Percentiles rank a stretch among this genome's conserved stretches.
phyloP scores from a whole-genome alignment of 2,329 filamentous ascomycete species.

The Exophiala oligosperma region DNA sequence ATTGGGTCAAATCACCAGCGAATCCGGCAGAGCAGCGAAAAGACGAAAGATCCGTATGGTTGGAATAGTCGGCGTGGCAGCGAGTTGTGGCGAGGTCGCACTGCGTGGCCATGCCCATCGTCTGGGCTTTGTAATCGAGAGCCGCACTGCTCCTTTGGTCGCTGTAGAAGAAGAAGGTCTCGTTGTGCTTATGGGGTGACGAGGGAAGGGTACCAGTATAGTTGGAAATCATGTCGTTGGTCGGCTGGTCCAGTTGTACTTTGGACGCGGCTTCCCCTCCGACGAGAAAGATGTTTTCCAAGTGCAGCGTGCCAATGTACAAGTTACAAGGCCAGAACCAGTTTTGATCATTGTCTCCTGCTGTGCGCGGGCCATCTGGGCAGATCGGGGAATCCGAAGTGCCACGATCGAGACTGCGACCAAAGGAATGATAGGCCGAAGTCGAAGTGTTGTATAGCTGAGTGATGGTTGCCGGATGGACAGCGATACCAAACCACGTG shows the following conservation, averaged over 20 bases:
- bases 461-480: constrained; percentile 6
- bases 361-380: not conserved
- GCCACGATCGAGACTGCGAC: not conserved
- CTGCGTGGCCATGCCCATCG: constrained; percentile 12
- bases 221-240: constrained; percentile 1
- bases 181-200: constrained; percentile 1
- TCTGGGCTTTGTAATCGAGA: constrained; percentile 13
- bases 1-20: not conserved
- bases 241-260: not conserved
- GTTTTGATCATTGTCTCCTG: not conserved
- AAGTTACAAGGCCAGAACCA: constrained; percentile 1
- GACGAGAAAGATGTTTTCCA: not conserved
- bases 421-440: not conserved
- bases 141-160: constrained; percentile 8
- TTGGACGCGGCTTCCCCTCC: not conserved
- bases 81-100: not conserved
- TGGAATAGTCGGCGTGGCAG: not conserved
- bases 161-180: constrained; percentile 9
- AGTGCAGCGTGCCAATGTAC: not conserved
- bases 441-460: constrained; percentile 2
- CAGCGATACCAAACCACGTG: constrained; percentile 15
- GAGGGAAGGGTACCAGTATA: constrained; percentile 11
- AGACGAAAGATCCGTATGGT: not conserved
- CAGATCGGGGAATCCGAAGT: not conserved
- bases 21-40: not conserved